phyloP scores from a whole-genome alignment of 305 asterid species.

The Rubia balearica region DNA sequence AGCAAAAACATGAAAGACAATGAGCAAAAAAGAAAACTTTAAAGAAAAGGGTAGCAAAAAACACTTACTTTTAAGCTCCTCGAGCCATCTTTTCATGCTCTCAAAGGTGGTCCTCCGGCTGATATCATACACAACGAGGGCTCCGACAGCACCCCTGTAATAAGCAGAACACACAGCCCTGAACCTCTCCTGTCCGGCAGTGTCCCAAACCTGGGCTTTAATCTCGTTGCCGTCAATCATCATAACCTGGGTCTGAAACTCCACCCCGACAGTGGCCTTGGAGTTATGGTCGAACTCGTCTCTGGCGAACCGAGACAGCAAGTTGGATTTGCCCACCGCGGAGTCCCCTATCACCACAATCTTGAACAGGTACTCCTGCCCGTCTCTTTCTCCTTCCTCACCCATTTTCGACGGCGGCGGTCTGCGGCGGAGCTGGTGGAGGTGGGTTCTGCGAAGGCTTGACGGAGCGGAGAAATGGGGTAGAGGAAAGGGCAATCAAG shows the following conservation, averaged over 20 bases:
- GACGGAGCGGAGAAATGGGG: constrained; percentile 5
- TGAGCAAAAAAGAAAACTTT: constrained; percentile 1
- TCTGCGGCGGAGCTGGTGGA: neutral
- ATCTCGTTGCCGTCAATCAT: constrained; percentile 67
- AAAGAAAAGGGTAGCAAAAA: neutral
- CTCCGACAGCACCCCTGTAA: constrained; percentile 74
- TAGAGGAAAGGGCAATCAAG: neutral
- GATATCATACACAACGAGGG: constrained; percentile 65
- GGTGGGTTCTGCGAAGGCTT: neutral
- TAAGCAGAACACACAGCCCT: constrained; percentile 82
- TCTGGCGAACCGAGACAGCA: constrained; percentile 65
- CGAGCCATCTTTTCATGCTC: constrained; percentile 56
- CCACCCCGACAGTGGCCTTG: constrained; percentile 71
- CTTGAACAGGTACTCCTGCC: constrained; percentile 67
- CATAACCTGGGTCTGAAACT: constrained; percentile 66
- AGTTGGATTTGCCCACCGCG: constrained; percentile 66
- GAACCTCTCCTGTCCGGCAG: constrained; percentile 76
- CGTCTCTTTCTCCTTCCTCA: constrained; percentile 27
- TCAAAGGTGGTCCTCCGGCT: constrained; percentile 46
- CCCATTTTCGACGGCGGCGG: constrained; percentile 15
- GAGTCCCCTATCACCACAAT: constrained; percentile 71
- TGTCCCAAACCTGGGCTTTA: constrained; percentile 76
- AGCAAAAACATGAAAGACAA: constrained; percentile 1
- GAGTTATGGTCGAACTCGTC: constrained; percentile 75
- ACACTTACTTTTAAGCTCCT: constrained; percentile 55